phyloP scores from a whole-genome alignment of 352 stramenopile species.

The Phytophthora europaea region DNA sequence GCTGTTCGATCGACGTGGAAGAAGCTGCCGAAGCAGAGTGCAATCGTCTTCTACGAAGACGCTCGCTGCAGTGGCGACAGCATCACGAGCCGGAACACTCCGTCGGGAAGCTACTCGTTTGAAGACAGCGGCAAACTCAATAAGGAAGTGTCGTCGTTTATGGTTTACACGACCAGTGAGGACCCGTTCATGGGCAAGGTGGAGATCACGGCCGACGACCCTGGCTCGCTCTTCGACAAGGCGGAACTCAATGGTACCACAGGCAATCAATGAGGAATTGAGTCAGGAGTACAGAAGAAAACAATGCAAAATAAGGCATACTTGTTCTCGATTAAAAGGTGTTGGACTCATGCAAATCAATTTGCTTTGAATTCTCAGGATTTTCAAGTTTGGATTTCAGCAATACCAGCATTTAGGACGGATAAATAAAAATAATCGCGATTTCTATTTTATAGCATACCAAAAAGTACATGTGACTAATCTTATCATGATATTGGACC shows the following conservation, averaged over 20 bases:
- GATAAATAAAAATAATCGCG: no score
- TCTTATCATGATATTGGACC: no score
- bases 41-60: constrained; percentile 25
- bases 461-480: no score
- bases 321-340: neutral
- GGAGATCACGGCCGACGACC: constrained; percentile 16
- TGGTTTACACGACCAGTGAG: constrained; percentile 19
- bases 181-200: constrained; percentile 12
- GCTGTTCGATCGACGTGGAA: constrained; percentile 26
- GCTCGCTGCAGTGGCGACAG: constrained; percentile 3
- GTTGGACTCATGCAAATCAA: no score
- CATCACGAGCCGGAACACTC: constrained; percentile 8
- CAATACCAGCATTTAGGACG: no score
- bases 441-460: no score
- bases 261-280: neutral
- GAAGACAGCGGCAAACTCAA: constrained; percentile 26
- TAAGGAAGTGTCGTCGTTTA: constrained; percentile 26
- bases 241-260: neutral
- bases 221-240: constrained; percentile 3
- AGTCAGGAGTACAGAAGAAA: no score
- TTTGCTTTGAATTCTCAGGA: no score
- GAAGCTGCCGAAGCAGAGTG: constrained; percentile 13
- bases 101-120: constrained; percentile 26
- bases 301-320: neutral
- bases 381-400: no score